Conservation (phyloP, 768 basidiomycete genomes). For the Suillus placidus region DNA sequence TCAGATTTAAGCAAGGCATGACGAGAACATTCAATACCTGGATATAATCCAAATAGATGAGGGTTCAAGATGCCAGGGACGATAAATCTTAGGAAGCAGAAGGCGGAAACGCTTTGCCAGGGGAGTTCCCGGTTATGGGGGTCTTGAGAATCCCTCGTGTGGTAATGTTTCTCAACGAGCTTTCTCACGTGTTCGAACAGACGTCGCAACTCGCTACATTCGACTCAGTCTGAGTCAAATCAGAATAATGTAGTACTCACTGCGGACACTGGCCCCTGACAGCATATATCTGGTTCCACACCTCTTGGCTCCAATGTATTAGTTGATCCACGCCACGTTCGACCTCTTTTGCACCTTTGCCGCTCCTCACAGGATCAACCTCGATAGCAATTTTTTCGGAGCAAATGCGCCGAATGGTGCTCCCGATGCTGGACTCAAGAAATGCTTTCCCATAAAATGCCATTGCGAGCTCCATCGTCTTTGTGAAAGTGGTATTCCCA, state of each 20-base stretch:
- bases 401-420: conserved; percentile 67
- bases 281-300: conserved; percentile 82
- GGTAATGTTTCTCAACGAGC: conserved; percentile 70
- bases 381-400: conserved; percentile 78
- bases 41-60: conserved; percentile 77
- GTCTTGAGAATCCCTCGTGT: conserved; percentile 41
- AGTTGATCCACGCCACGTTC: conserved; percentile 71
- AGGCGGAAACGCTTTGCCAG: conserved; percentile 85
- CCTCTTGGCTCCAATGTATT: conserved; percentile 75
- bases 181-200: conserved; percentile 71
- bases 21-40: conserved; percentile 49
- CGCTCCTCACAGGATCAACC: conserved; percentile 73
- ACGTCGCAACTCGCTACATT: conserved; percentile 66
- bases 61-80: conserved; percentile 91
- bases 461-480: conserved; percentile 80
- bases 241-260: conserved; percentile 46
- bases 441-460: conserved; percentile 79
- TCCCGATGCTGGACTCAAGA: conserved; percentile 79
- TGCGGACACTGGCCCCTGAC: conserved; percentile 72
- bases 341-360: conserved; percentile 60
- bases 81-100: conserved; percentile 87
- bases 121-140: conserved; percentile 59
- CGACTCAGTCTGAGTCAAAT: conserved; percentile 10
- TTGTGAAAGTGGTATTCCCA: conserved; percentile 69
- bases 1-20: conserved; percentile 14